phyloP scores from a whole-genome alignment of 2,329 filamentous ascomycete species.

The Pyricularia sp. region DNA sequence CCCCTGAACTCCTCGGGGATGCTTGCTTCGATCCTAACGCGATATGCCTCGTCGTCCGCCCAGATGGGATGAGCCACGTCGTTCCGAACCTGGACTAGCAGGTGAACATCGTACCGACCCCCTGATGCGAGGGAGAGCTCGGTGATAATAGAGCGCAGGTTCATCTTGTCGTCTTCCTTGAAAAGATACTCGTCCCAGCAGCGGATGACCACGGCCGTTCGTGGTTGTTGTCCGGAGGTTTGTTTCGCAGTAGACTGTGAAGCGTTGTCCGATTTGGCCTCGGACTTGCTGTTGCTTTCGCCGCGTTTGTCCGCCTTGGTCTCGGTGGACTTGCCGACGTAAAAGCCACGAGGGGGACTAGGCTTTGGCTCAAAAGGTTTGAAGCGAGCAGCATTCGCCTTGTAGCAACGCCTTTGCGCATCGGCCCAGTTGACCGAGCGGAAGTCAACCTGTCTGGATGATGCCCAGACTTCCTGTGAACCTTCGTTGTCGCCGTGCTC shows the following conservation, averaged over 20 bases:
- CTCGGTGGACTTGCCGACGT: slow-evolving; percentile 24
- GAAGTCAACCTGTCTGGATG: slow-evolving; percentile 62
- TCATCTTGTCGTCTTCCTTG: slow-evolving; percentile 67
- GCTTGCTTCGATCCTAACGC: slow-evolving; percentile 50
- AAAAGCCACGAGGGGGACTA: slow-evolving; percentile 36
- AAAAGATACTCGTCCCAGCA: slow-evolving; percentile 74
- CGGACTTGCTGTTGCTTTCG: slow-evolving; percentile 6
- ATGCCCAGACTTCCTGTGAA: slow-evolving; percentile 64
- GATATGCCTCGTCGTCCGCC: slow-evolving; percentile 59
- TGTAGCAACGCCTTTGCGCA: slow-evolving; percentile 59
- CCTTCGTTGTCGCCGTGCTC: slow-evolving; percentile 75
- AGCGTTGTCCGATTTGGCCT: not conserved
- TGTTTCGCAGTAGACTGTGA: not conserved
- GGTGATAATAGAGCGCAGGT: slow-evolving; percentile 69
- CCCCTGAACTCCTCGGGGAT: slow-evolving; percentile 78
- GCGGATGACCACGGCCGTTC: slow-evolving; percentile 70
- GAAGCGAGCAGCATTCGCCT: slow-evolving; percentile 60
- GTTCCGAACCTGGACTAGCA: slow-evolving; percentile 72
- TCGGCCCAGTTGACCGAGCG: slow-evolving; percentile 65
- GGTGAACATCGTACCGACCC: slow-evolving; percentile 74
- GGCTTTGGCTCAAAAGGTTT: slow-evolving; percentile 28
- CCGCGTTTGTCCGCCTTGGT: slow-evolving; percentile 9
- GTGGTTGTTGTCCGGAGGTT: slow-evolving; percentile 11
- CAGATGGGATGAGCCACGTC: slow-evolving; percentile 64
- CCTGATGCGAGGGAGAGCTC: slow-evolving; percentile 72